Base-by-base conservation (phyloP, 495 filamentous ascomycete species). In the Penicillium manginii region DNA sequence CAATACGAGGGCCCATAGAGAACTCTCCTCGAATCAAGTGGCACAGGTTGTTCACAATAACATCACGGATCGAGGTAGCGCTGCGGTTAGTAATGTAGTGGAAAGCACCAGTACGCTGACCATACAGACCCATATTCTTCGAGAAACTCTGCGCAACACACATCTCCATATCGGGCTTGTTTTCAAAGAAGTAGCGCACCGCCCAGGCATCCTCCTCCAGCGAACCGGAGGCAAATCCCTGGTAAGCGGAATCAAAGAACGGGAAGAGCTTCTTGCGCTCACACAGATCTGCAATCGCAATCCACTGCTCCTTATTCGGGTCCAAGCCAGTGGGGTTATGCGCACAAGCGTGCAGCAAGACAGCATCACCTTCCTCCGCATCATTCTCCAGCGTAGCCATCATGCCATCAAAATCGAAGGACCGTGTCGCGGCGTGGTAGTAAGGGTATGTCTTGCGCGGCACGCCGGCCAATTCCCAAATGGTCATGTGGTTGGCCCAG, bases 271-370 rank as follows among this genome's bases (percentile, higher is more conserved):
- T 70, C 71, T 79, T 83, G 60, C 75, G 69, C 64, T 83, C 74
- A 50, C 76, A 79, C n/a, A 81, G 39, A 29, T 76, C 70, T 15
- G 78, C 78, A 35, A 84, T 80, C n/a, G 71, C 73, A 47, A 75
- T 74, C 82, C 82, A 84, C 62, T 84, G 80, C 46, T 82, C 79
- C 62, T 76, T 75, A 51, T 61, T 76, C 21, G 80, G 80, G 57
- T 84, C 82, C 47, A 81, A 66, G 26, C 81, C 82, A 22, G 82
- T 84, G 18, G 82, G 82, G 64, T 84, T 84, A 66, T 84, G 82
- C 2, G 80, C 80, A 59, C 81, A 84, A 21, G 80, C 78, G 54
- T 84, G 82, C 32, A 84, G 71, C 15, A 84, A 62, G 35, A 83
- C 65, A 3, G 73, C 73, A 55, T 78, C 75, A 39, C 78, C 77